Conservation (phyloP, 352 stramenopile species). For the Phytophthora fragariae region DNA sequence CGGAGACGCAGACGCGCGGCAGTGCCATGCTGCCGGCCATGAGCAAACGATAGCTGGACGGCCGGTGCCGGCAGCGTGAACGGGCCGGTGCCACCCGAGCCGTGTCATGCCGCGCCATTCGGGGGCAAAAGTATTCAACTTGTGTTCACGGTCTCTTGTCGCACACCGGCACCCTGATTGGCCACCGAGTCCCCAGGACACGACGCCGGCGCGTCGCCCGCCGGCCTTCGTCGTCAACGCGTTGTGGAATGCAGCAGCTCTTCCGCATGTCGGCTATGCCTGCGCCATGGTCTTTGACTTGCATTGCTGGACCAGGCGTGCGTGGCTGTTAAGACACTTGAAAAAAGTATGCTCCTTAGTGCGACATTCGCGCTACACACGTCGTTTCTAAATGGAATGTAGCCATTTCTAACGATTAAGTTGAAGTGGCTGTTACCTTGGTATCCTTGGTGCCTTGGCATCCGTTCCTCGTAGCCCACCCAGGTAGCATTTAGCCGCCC, state of each 20-base stretch:
- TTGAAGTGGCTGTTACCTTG: background rate
- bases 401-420: background rate
- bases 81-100: conserved; percentile 9
- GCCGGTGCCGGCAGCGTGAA: background rate
- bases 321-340: background rate
- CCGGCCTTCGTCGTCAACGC: conserved; percentile 13
- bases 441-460: no score
- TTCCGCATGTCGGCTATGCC: background rate
- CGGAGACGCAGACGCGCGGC: conserved; percentile 13
- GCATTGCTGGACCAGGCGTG: no score
- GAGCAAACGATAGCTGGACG: conserved; percentile 14
- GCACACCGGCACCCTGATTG: conserved; percentile 16
- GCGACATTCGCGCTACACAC: background rate
- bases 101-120: conserved; percentile 5
- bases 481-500: no score
- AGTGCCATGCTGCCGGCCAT: background rate
- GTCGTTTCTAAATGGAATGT: background rate
- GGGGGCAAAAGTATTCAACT: conserved; percentile 2
- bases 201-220: conserved; percentile 29
- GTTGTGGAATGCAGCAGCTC: background rate
- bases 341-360: background rate
- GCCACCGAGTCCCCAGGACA: conserved; percentile 12
- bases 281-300: background rate
- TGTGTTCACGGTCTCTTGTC: conserved; percentile 22
- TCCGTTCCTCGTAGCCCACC: no score